These are phyloP conservation scores for Pseudopithomyces chartarum DNA, from an alignment of 2,329 filamentous ascomycete genomes.

Conservation along the genomic window DNA sequence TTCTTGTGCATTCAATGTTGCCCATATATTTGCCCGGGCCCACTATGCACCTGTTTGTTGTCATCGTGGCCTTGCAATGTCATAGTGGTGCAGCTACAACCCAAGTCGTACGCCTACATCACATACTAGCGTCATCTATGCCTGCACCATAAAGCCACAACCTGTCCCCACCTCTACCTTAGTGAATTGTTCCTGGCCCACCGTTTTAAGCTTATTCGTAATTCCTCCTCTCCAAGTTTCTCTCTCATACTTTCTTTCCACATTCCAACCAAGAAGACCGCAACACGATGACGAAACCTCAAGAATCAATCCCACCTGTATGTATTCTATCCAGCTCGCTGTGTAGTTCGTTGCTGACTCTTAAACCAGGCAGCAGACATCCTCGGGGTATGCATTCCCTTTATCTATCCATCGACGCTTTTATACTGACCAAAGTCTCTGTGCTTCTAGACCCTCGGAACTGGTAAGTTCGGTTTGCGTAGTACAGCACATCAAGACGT, in stretches of 20 bases:
- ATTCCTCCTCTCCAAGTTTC: neutral
- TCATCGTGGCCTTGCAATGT: slow-evolving; percentile 13
- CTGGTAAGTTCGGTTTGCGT: slow-evolving; percentile 29
- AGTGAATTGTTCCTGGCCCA: slow-evolving; percentile 10
- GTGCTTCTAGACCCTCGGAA: slow-evolving; percentile 42
- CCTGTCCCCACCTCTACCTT: slow-evolving; percentile 7
- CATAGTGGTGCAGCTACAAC: slow-evolving; percentile 13
- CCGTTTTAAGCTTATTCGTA: slow-evolving; percentile 10
- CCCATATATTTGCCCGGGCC: slow-evolving; percentile 9
- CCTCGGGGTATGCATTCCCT: slow-evolving; percentile 39
- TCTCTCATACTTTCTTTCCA: slow-evolving; percentile 1
- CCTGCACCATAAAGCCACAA: slow-evolving; percentile 15
- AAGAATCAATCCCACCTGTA: slow-evolving; percentile 42
- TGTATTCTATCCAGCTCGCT: slow-evolving; percentile 10
- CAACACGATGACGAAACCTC: slow-evolving; percentile 33
- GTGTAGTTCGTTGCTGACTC: slow-evolving; percentile 23
- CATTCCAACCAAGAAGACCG: neutral
- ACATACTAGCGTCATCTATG: slow-evolving; percentile 3
- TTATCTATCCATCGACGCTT: neutral
- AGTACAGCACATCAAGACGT: slow-evolving; percentile 6
- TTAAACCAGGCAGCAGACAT: slow-evolving; percentile 44
- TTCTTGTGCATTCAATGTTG: slow-evolving; percentile 6
- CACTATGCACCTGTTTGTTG: slow-evolving; percentile 10
- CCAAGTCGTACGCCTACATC: slow-evolving; percentile 5
- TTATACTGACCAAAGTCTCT: slow-evolving; percentile 17